Base-by-base conservation (phyloP, 768 basidiomycete genomes). In the Melanogaster broomeanus region DNA sequence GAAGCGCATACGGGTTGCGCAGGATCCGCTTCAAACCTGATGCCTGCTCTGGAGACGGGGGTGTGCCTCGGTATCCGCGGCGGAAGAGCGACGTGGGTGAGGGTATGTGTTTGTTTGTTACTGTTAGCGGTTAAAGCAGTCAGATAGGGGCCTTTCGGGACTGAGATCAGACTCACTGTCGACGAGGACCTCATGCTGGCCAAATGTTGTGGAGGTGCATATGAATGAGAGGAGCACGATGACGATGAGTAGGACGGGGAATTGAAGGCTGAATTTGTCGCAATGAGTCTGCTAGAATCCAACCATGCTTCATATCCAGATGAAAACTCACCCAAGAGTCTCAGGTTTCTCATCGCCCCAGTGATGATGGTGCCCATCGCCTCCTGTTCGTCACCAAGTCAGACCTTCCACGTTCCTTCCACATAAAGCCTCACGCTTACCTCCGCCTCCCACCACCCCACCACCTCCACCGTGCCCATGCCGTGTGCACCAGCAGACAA, bases 1-100 rank as follows among this genome's bases (percentile, higher is more conserved):
- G 80, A 5, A 83, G 63, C 15, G 81, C 77, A 72, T 87, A 96
- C 0, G 92, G 92, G 58, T 94, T 96, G 12, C 81, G 78, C 7
- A 90, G 62, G 13, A 83, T 65, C 44, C 68, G 63, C 0, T 52
- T 56, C 24, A 58, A 40, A 37, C 56, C 43, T 16, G 49, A 30
- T 37, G 24, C 50, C 35, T 38, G 40, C 42, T 56, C 56, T 39
- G 28, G 37, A 41, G 43, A 42, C 40, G 44, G 42, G 39, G 51
- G 28, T 18, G 38, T n/a, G 11, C 24, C 16, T 35, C 44, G 56
- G 27, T 58, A 27, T 39, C 60, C 49, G 10, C 22, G 28, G 30
- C 77, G 74, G n/a, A 85, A 55, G 34, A 88, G 56, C 10, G 75
- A 64, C 22, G 70, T 58, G 21, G 82, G 67, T 11, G 83, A 74